Percentiles rank a stretch among this genome's conserved stretches.
These are phyloP conservation scores for Phialophora expanda DNA, from an alignment of 2,329 filamentous ascomycete genomes.

Conservation along the genomic window DNA sequence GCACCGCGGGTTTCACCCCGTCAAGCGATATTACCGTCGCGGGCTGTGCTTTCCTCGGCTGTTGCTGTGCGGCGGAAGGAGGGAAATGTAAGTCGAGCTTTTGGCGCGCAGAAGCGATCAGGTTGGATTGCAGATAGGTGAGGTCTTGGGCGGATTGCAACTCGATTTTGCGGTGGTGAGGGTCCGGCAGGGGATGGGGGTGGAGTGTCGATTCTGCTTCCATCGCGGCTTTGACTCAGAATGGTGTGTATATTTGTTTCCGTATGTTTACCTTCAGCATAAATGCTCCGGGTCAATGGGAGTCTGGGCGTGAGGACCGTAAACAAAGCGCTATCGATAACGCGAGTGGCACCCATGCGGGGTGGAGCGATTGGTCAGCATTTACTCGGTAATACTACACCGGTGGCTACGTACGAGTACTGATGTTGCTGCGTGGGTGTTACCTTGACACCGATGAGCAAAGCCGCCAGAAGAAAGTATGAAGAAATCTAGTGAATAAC, in stretches of 20 bases:
- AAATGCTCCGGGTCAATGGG: not conserved
- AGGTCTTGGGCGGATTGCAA: conserved; percentile 58
- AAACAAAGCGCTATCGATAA: conserved; percentile 10
- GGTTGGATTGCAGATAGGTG: conserved; percentile 55
- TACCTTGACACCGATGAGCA: not conserved
- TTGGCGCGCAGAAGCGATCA: conserved; percentile 51
- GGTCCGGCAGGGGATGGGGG: conserved; percentile 75
- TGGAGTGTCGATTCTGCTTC: conserved; percentile 97
- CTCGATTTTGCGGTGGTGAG: conserved; percentile 57
- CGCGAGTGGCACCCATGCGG: not conserved
- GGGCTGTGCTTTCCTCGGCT: conserved; percentile 38
- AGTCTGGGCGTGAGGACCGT: not conserved
- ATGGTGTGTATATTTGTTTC: not conserved
- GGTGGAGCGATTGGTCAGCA: not conserved
- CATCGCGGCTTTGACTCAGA: conserved; percentile 10
- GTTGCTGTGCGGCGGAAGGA: conserved; percentile 49
- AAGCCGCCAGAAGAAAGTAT: not conserved
- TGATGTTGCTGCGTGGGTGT: not conserved
- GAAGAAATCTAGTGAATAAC: not conserved
- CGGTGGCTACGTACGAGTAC: no score
- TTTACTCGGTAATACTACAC: not conserved
- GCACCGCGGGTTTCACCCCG: conserved; percentile 38
- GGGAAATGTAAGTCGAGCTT: conserved; percentile 57
- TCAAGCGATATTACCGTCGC: conserved; percentile 50
- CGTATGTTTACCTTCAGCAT: not conserved